Percentiles rank a stretch among this genome's conserved stretches.
These are phyloP conservation scores for Sambucus nigra DNA, from an alignment of 129 eudicot genomes.

Conservation along the genomic window DNA sequence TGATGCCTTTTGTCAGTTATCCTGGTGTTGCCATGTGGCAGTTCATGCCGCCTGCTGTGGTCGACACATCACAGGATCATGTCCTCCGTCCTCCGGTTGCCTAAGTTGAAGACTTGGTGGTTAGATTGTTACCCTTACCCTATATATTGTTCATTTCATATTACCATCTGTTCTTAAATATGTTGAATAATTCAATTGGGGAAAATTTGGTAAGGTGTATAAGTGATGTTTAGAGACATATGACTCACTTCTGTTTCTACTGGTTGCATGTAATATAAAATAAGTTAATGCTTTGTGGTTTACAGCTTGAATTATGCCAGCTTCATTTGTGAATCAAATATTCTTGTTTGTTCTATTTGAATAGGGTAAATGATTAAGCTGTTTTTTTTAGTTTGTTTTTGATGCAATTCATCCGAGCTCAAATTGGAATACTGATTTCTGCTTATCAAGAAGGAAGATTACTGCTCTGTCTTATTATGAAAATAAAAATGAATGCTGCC, in stretches of 20 bases:
- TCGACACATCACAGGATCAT: slow-evolving; percentile 75
- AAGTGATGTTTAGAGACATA: slow-evolving; percentile 4
- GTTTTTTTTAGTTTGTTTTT: too few relatives aligned
- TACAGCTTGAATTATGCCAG: neutral
- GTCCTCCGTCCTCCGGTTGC: slow-evolving; percentile 88
- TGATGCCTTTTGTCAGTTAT: slow-evolving; percentile 67
- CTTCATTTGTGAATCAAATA: too few relatives aligned
- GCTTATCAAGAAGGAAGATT: neutral
- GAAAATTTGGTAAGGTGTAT: slow-evolving; percentile 15
- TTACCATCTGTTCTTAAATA: slow-evolving; percentile 8
- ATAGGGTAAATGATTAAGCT: too few relatives aligned
- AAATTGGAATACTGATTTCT: too few relatives aligned
- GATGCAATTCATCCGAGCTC: too few relatives aligned
- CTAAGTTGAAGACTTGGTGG: slow-evolving; percentile 24
- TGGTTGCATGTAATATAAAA: slow-evolving; percentile 19
- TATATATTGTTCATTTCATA: slow-evolving; percentile 1
- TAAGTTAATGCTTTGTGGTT: neutral
- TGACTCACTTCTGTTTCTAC: slow-evolving; percentile 9
- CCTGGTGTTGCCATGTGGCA: slow-evolving; percentile 89
- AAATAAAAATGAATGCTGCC: slow-evolving; percentile 7
- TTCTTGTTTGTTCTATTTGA: too few relatives aligned
- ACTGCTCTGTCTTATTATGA: neutral
- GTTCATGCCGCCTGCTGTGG: slow-evolving; percentile 72
- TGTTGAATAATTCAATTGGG: slow-evolving; percentile 12
- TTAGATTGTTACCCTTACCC: slow-evolving; percentile 12